Percentiles rank a stretch among this genome's conserved stretches.
These are phyloP conservation scores for Lasiodiplodia sp. DNA, from an alignment of 2,329 filamentous ascomycete genomes.

Conservation along the genomic window DNA sequence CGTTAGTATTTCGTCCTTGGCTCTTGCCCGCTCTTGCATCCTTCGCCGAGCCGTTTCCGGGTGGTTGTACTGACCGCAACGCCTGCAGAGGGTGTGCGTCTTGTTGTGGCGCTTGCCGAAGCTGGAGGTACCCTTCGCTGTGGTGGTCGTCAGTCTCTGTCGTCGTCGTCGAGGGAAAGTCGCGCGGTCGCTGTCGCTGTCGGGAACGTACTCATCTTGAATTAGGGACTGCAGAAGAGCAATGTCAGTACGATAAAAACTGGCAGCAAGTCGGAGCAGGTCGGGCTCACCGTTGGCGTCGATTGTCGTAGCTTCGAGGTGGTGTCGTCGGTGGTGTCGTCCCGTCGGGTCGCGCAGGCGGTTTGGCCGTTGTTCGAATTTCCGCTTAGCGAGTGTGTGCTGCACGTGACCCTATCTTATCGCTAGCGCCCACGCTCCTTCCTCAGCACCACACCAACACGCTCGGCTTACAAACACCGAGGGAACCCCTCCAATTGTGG, in stretches of 20 bases:
- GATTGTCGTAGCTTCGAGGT: slow-evolving; percentile 31
- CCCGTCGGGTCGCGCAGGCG: slow-evolving; percentile 27
- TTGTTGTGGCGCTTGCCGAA: slow-evolving; percentile 92
- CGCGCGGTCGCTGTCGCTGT: slow-evolving; percentile 23
- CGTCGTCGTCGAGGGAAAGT: slow-evolving; percentile 36
- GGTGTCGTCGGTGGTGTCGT: slow-evolving; percentile 31
- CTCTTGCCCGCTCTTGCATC: slow-evolving; percentile 15
- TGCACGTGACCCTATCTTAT: slow-evolving; percentile 21
- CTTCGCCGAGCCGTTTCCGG: slow-evolving; percentile 29
- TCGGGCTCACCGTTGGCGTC: slow-evolving; percentile 24
- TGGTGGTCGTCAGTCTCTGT: slow-evolving; percentile 55
- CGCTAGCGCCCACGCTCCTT: slow-evolving; percentile 12
- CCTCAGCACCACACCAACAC: background rate
- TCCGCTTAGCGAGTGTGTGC: slow-evolving; percentile 27
- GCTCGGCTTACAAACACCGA: background rate
- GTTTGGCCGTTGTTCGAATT: slow-evolving; percentile 27
- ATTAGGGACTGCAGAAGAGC: slow-evolving; percentile 52
- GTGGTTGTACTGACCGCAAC: slow-evolving; percentile 79
- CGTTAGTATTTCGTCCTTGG: slow-evolving; percentile 44
- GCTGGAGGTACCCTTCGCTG: slow-evolving; percentile 75
- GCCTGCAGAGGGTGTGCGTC: slow-evolving; percentile 97
- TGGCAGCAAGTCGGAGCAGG: slow-evolving; percentile 3
- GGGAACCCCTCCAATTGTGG: background rate
- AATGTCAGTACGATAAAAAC: slow-evolving; percentile 7
- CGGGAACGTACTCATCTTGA: slow-evolving; percentile 65